These are phyloP conservation scores for Thelephora aurantiotincta DNA, from an alignment of 768 basidiomycete genomes.

Conservation along the genomic window DNA sequence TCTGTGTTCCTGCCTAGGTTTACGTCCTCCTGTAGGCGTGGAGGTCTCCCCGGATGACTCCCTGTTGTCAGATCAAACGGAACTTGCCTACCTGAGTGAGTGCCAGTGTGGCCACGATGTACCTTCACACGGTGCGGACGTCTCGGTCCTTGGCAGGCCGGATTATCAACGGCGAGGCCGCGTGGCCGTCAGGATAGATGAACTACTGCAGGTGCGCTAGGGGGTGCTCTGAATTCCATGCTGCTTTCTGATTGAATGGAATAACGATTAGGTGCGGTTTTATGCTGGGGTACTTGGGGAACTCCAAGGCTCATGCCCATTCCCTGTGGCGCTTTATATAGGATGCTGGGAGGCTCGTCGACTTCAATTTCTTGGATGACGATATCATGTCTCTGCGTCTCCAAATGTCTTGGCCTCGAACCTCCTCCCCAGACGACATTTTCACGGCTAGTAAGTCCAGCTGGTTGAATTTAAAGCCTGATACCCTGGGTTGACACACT, in stretches of 20 bases:
- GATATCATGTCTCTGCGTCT: constrained; percentile 55
- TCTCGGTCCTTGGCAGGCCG: constrained; percentile 34
- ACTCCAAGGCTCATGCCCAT: too few relatives aligned
- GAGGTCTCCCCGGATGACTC: constrained; percentile 44
- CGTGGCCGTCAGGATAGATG: constrained; percentile 70
- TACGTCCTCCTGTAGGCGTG: constrained; percentile 47
- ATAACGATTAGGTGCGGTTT: neutral
- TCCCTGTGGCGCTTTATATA: constrained; percentile 15
- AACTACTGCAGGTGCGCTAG: constrained; percentile 58
- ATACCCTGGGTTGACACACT: neutral
- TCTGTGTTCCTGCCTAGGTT: constrained; percentile 54
- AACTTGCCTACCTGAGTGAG: constrained; percentile 33
- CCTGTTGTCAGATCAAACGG: constrained; percentile 54
- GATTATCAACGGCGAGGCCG: constrained; percentile 63
- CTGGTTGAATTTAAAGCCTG: neutral
- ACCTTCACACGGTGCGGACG: constrained; percentile 52
- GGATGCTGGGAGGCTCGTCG: constrained; percentile 65
- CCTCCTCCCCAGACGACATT: constrained; percentile 38
- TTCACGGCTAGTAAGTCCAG: neutral
- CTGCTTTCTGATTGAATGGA: too few relatives aligned
- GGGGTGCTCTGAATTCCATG: too few relatives aligned
- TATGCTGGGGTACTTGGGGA: constrained; percentile 4
- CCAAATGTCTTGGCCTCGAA: constrained; percentile 47
- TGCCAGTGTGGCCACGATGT: constrained; percentile 64
- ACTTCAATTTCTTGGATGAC: constrained; percentile 65